Evolutionary conservation across 2,329 filamentous ascomycete genomes (phyloP).

Genomic region (Helminthosporium solani): DNA sequence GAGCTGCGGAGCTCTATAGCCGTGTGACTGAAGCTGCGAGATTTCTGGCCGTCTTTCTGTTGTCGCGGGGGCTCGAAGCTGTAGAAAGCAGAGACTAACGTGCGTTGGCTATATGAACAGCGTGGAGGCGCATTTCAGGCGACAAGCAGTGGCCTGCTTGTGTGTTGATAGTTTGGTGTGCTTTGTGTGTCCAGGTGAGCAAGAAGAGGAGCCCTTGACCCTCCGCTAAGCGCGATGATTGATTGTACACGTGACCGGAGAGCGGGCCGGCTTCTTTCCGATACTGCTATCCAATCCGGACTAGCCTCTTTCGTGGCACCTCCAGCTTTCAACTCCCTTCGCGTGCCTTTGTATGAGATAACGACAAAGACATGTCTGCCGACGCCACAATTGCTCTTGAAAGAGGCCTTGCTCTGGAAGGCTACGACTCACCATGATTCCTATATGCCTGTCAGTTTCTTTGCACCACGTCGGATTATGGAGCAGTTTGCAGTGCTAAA

Average conservation of each 20-base stretch:
- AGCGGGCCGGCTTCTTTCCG: background rate
- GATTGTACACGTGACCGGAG: background rate
- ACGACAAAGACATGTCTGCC: background rate
- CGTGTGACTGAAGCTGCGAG: slow-evolving; percentile 17
- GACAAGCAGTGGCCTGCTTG: slow-evolving; percentile 21
- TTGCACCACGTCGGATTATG: background rate
- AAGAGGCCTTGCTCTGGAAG: background rate
- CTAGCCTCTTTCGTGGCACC: background rate
- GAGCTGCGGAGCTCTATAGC: no score
- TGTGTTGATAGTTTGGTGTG: slow-evolving; percentile 19
- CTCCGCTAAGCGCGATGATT: background rate
- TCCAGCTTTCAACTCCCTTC: background rate
- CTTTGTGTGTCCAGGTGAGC: slow-evolving; percentile 15
- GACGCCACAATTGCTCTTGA: background rate
- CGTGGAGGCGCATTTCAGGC: slow-evolving; percentile 33
- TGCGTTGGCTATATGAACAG: slow-evolving; percentile 19
- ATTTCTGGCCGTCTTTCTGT: slow-evolving; percentile 8
- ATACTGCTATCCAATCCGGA: background rate
- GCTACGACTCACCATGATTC: background rate
- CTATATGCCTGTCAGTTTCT: background rate
- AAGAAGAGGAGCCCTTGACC: slow-evolving; percentile 6
- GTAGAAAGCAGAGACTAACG: slow-evolving; percentile 14
- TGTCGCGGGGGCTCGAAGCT: slow-evolving; percentile 23
- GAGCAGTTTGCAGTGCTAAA: no score
- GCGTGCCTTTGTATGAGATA: no score